phyloP scores from a whole-genome alignment of 306 rosid species.

The Inga leiocalycina region DNA sequence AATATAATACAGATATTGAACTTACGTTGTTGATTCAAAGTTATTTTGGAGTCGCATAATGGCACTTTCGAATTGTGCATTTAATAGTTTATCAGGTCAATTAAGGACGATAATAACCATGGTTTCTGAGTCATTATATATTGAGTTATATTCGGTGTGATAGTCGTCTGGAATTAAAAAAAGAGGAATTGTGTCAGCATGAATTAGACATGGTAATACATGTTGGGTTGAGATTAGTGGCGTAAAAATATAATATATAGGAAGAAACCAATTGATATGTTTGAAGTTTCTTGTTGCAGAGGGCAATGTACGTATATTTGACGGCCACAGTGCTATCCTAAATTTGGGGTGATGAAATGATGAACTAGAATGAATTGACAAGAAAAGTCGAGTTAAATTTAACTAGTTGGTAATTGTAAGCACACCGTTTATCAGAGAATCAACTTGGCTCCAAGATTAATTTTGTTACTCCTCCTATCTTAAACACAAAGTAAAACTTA shows the following conservation, averaged over 20 bases:
- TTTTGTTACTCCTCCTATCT: too few relatives aligned
- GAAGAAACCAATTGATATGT: background rate
- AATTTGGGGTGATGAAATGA: background rate
- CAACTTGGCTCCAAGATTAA: too few relatives aligned
- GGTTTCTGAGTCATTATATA: background rate
- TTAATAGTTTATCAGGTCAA: slow-evolving; percentile 32
- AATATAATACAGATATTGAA: slow-evolving; percentile 32
- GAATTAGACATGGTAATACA: background rate
- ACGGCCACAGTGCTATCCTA: background rate
- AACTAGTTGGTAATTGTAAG: too few relatives aligned
- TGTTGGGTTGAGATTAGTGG: background rate
- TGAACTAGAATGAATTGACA: background rate
- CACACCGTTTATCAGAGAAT: too few relatives aligned
- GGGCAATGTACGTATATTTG: background rate
- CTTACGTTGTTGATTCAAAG: slow-evolving; percentile 16
- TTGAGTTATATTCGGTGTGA: background rate
- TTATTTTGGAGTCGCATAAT: slow-evolving; percentile 17
- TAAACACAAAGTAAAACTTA: too few relatives aligned
- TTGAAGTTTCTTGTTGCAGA: background rate
- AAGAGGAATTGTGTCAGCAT: background rate
- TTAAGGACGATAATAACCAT: slow-evolving; percentile 10
- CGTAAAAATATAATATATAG: background rate
- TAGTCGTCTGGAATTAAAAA: background rate
- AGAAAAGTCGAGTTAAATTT: background rate
- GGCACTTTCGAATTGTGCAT: slow-evolving; percentile 3